phyloP scores from a whole-genome alignment of 2,329 filamentous ascomycete species.

The Teratosphaeria viscida region DNA sequence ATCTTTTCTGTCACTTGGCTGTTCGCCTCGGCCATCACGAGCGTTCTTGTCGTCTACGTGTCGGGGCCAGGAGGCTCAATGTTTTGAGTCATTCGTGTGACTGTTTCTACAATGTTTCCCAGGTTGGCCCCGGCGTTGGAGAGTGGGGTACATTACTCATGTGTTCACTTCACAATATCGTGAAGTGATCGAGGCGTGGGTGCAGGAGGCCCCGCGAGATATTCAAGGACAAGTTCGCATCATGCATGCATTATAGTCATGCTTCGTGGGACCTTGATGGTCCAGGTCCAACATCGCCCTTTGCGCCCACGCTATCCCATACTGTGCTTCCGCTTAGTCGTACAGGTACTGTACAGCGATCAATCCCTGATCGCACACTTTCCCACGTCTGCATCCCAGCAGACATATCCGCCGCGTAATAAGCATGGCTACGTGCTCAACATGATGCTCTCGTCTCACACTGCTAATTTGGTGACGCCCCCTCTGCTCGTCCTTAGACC shows the following conservation, averaged over 20 bases:
- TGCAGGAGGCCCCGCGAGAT: background rate
- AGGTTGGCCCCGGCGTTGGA: background rate
- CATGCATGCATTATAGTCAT: background rate
- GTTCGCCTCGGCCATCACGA: background rate
- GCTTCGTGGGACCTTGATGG: background rate
- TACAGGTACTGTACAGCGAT: background rate
- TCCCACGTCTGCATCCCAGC: background rate
- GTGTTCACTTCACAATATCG: background rate
- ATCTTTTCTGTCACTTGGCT: background rate
- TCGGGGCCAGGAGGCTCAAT: background rate
- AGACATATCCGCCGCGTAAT: background rate
- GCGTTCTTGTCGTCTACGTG: background rate
- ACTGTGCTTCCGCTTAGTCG: background rate
- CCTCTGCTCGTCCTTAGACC: slow-evolving; percentile 27
- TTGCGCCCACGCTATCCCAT: background rate
- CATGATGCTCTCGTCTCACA: background rate
- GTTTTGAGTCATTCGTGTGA: background rate
- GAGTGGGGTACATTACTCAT: background rate
- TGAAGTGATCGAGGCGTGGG: background rate
- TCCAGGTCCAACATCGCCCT: background rate
- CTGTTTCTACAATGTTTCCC: background rate
- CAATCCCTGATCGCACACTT: background rate
- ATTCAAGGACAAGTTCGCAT: background rate
- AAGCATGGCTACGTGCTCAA: background rate
- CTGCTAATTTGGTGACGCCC: background rate